A percentile compares a stretch with the other conserved stretches of the same genome.
Conservation (phyloP, 208 protist genomes). For the Vickermania ingenoplastis region DNA sequence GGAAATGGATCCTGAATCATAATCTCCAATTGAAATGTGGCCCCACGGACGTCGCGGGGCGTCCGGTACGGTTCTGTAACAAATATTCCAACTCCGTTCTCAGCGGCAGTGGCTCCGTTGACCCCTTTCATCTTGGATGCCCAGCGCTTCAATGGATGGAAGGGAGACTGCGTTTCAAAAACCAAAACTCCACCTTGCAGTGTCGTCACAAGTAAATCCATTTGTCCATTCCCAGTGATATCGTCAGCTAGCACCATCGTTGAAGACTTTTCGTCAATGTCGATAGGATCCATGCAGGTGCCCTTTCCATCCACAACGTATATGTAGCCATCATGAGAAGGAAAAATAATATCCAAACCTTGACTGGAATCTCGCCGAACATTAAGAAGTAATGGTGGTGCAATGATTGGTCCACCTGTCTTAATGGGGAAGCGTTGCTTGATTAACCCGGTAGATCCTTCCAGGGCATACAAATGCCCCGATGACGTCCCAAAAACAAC, state of each 20-base stretch:
- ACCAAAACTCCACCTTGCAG: slow-evolving; percentile 82
- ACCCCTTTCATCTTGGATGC: slow-evolving; percentile 50
- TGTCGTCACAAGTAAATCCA: slow-evolving; percentile 86
- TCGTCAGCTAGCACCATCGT: slow-evolving; percentile 88
- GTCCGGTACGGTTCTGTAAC: slow-evolving; percentile 45
- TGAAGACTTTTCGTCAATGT: slow-evolving; percentile 87
- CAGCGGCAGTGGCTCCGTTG: slow-evolving; percentile 69
- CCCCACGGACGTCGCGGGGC: slow-evolving; percentile 55
- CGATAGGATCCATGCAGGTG: slow-evolving; percentile 81
- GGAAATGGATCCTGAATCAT: slow-evolving; percentile 49
- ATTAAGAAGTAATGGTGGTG: slow-evolving; percentile 56
- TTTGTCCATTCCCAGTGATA: slow-evolving; percentile 78
- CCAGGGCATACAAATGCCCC: slow-evolving; percentile 79
- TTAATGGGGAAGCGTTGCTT: slow-evolving; percentile 65
- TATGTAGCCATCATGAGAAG: slow-evolving; percentile 80
- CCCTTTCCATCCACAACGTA: slow-evolving; percentile 71
- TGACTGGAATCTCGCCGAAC: slow-evolving; percentile 21
- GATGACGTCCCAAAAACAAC: slow-evolving; percentile 73
- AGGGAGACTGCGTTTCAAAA: slow-evolving; percentile 61
- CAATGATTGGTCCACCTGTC: slow-evolving; percentile 63
- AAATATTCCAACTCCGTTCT: slow-evolving; percentile 64
- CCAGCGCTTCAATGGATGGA: slow-evolving; percentile 74
- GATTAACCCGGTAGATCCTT: slow-evolving; percentile 37
- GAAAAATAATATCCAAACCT: slow-evolving; percentile 73
- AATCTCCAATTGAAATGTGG: slow-evolving; percentile 54